Base-by-base conservation (phyloP, 2,329 filamentous ascomycete genomes). In the Coniosporium tulheliwenetii region DNA sequence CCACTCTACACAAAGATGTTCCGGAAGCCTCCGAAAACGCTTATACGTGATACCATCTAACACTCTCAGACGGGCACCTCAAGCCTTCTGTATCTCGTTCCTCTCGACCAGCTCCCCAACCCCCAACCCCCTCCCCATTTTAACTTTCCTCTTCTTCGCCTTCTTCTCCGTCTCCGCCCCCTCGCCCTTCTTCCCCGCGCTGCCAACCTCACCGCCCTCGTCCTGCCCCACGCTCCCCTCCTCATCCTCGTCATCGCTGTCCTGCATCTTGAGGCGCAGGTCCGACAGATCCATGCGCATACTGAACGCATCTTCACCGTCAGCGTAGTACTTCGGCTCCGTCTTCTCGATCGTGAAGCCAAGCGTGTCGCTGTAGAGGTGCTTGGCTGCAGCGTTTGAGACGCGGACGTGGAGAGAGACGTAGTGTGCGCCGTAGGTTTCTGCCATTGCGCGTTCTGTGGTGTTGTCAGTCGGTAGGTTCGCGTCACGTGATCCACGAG, bases 351-450 rank as follows among this genome's bases (percentile, higher is more conserved):
- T 82, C 57, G 79, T 75, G 70, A 95, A 96, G 41, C 85, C 80
- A 1, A 95, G 76, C 0, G 87, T 95, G 58, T 93, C 82, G 52
- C 85, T 79, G 73, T 98, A 98, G 15, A 98, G 75, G 53, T 83
- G 84, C 46, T 94, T 75, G 19, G 91, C 91, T 5, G 91, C 91
- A 45, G 75, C 75, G 70, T 98, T 98, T 62, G 83, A 91, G 40
- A 94, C 77, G 55, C 91, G 87, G 48, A 98, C 91, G 67, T 98
- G 91, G 30, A 98, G 76, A 30, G 84, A 93, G 55, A 98, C 89
- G 67, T 95, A 96, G 58, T 82, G 75, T 1, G 87, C 91, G 53
- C 77, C 75, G 58, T 89, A 95, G 30, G 84, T 87, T 63, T 98
- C 91, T 44, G 87, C 86, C 91, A 98, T 98, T 52, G 91, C 91